Conservation (phyloP, 805 yeast species). For the Cyberlindnera maclurae region DNA sequence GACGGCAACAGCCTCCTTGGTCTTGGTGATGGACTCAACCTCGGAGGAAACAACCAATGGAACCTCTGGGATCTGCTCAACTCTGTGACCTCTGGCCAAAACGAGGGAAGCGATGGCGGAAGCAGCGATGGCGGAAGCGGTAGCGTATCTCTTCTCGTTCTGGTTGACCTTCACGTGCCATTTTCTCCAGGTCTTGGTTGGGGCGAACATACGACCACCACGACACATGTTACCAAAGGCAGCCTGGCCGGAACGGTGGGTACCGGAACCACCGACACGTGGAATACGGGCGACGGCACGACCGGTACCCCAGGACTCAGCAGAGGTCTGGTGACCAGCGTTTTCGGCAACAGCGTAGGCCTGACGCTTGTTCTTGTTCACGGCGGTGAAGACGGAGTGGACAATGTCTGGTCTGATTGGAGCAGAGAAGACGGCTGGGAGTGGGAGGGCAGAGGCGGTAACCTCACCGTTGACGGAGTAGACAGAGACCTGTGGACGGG, state of each 20-base stretch:
- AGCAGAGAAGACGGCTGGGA: slow-evolving; percentile 98
- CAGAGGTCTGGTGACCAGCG: slow-evolving; percentile 99
- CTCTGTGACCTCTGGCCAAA: slow-evolving; percentile 99
- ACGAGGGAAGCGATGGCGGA: slow-evolving; percentile 97
- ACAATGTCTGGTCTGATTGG: slow-evolving; percentile 99
- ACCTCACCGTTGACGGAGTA: slow-evolving; percentile 83
- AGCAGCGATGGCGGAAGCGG: slow-evolving; percentile 99
- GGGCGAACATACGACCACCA: slow-evolving; percentile 99
- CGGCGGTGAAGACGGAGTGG: slow-evolving; percentile 96
- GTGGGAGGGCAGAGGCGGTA: slow-evolving; percentile 75
- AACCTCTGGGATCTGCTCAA: slow-evolving; percentile 95
- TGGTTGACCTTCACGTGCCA: slow-evolving; percentile 99
- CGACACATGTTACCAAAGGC: slow-evolving; percentile 99
- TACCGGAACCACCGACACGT: slow-evolving; percentile 99
- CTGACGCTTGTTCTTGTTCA: slow-evolving; percentile 99
- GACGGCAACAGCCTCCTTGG: slow-evolving; percentile 98
- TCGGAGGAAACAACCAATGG: slow-evolving; percentile 96
- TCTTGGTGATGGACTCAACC: slow-evolving; percentile 87
- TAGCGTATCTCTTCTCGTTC: slow-evolving; percentile 99
- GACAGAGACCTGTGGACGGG: slow-evolving; percentile 97
- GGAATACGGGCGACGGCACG: slow-evolving; percentile 99
- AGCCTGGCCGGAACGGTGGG: slow-evolving; percentile 99
- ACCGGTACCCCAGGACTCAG: slow-evolving; percentile 99
- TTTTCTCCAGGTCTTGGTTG: slow-evolving; percentile 99
- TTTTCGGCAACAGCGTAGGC: slow-evolving; percentile 99